Conservation (phyloP, 169 alveolate species). For the Cryptosporidium ryanae region DNA sequence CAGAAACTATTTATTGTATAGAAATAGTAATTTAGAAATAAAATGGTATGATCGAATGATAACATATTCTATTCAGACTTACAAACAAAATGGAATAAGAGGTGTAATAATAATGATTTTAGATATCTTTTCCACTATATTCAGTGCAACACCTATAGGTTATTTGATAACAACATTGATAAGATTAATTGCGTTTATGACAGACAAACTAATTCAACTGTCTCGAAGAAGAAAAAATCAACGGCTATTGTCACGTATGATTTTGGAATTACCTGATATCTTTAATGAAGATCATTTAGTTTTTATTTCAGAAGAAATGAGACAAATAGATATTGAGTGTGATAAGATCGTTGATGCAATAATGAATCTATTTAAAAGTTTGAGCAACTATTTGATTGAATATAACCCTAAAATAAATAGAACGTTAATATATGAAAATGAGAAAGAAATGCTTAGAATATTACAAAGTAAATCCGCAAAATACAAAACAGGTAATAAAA, state of each 20-base stretch:
- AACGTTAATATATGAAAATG: neutral
- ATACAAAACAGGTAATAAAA: neutral
- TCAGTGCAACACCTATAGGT: constrained; percentile 73
- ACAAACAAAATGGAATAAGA: constrained; percentile 63
- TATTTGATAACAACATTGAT: constrained; percentile 44
- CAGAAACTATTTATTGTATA: neutral
- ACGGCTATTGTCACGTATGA: constrained; percentile 28
- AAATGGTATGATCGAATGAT: constrained; percentile 67
- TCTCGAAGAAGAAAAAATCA: constrained; percentile 67
- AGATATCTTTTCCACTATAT: constrained; percentile 61
- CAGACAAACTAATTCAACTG: constrained; percentile 42
- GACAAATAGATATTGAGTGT: constrained; percentile 23
- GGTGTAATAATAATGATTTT: constrained; percentile 72
- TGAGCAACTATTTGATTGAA: neutral
- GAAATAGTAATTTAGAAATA: neutral
- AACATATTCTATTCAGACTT: constrained; percentile 59
- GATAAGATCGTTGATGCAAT: neutral
- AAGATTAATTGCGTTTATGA: constrained; percentile 74
- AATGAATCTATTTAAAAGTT: neutral
- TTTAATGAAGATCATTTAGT: constrained; percentile 19
- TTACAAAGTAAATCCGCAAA: neutral
- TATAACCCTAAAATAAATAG: neutral
- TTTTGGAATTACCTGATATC: constrained; percentile 54
- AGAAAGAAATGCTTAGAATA: neutral
- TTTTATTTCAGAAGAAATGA: constrained; percentile 8